Evolutionary conservation across 768 basidiomycete genomes (phyloP), one percentile per base, ranked within the genome.

Genomic region (Tricholoma saponaceum): DNA sequence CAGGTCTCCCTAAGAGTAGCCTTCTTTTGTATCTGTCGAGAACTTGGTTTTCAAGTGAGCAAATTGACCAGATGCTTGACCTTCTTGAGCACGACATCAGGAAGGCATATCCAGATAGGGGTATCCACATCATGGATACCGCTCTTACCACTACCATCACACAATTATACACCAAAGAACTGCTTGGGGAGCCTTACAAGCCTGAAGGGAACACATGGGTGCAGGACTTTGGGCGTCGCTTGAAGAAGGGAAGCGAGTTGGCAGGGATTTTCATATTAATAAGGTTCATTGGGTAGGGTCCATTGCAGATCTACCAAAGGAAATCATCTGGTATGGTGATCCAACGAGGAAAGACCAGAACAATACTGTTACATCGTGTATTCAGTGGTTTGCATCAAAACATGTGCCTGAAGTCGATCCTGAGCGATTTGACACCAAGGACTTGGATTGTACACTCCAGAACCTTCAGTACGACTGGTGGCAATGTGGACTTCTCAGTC

Each of bases 201-300:
- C n/a, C n/a, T n/a, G n/a, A n/a, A n/a, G n/a, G n/a, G n/a, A n/a
- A n/a, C n/a, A 28, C 28, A 28, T 28, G 44, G 62, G 6, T 43
- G 26, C 10, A 14, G 35, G 1, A 44, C 13, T 2, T 58, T 52
- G 37, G 47, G 4, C 28, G n/a, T 8, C 13, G 37, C 2, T 39
- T 39, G n/a, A 8, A 39, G 13, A 2, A 2, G n/a, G n/a, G n/a
- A 39, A 39, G 14, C 37, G 37, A 47, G 25, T 10, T 63, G 35
- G 58, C 52, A 4, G 62, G 60, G 2, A 53, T 67, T 25, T 65
- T 33, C 60, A 67, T 49, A 35, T 64, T 39, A 55, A 62, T 43
- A 59, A 58, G 4, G 64, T 65, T 55, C 66, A 67, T 47, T 67
- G 64, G 64, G 44, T 67, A 7, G 30, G 59, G 7, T 37, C 51